Evolutionary conservation across 1,284 basidiomycete species (phyloP), one percentile per base, ranked within the genome.

Genomic region (Phlebopus sp.): DNA sequence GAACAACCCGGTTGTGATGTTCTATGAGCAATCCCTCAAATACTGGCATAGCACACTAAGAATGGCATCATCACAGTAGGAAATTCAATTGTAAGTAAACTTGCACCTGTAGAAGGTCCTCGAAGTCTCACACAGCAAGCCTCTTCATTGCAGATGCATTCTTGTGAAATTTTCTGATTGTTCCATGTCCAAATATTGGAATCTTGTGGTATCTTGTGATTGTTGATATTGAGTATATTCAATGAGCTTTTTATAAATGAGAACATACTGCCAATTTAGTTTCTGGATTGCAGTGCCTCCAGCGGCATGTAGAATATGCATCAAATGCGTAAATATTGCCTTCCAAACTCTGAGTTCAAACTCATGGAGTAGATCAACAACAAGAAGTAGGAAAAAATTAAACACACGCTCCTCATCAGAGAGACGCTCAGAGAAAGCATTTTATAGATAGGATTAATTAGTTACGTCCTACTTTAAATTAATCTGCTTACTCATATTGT

Each of bases 331-430:
- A n/a, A n/a, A n/a, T n/a, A n/a, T n/a, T n/a, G n/a, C n/a, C 46
- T 63, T 64, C 65, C 64, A 66, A 13, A 25, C 55, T 9, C 66
- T 59, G 8, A 67, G 50, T 32, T 66, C 61, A n/a, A 63, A 55
- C 37, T 66, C 61, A 32, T 66, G 63, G 13, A 66, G 41, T 3
- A 65, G 50, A 44, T 68, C 64, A 1, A 60, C 55, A 1, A 60
- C 54, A 30, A 66, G 25, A 59, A 36, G 4, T n/a, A n/a, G n/a
- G n/a, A n/a, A n/a, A n/a, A n/a, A n/a, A n/a, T n/a, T n/a, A n/a
- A n/a, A n/a, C n/a, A 8, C 25, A 5, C 25, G 4, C 8, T 27
- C 27, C 4, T 29, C 10, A 30, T 17, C n/a, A 1, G 25, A 7
- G 6, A 48, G 40, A 7, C 8, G 37, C 5, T 48, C 40, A n/a